phyloP scores from a whole-genome alignment of 345 rosid genomes.

The Rhizophora mangle region DNA sequence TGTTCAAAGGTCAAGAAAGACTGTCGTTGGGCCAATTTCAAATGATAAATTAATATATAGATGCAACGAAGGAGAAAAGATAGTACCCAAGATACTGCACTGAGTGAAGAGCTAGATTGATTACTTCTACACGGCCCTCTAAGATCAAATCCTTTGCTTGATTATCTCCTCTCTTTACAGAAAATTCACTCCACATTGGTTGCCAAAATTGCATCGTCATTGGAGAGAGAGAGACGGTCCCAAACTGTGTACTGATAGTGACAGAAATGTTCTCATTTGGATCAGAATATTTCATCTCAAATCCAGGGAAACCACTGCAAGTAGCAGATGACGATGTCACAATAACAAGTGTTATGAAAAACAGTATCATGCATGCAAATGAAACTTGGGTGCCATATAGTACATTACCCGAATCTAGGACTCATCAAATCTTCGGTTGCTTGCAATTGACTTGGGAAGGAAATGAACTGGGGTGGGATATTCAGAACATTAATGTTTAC shows the following conservation, averaged over 20 bases:
- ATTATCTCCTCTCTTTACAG: slow-evolving; percentile 39
- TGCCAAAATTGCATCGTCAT: slow-evolving; percentile 65
- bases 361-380: background rate
- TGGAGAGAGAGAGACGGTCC: slow-evolving; percentile 57
- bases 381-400: background rate
- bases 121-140: slow-evolving; percentile 58
- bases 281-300: slow-evolving; percentile 70
- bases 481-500: slow-evolving; percentile 59
- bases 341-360: background rate
- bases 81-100: slow-evolving; percentile 83
- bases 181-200: slow-evolving; percentile 49
- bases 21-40: too few species aligned
- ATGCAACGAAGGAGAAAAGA: background rate
- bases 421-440: slow-evolving; percentile 75
- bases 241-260: slow-evolving; percentile 51
- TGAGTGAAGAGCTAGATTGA: slow-evolving; percentile 68
- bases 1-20: too few species aligned
- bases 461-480: slow-evolving; percentile 78
- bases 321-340: background rate
- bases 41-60: background rate
- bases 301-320: slow-evolving; percentile 67
- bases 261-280: slow-evolving; percentile 62
- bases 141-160: slow-evolving; percentile 46
- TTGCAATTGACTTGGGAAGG: slow-evolving; percentile 56
- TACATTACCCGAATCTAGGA: slow-evolving; percentile 63